Evolutionary conservation across 306 rosid genomes (phyloP).

Genomic region (Pueraria montana): DNA sequence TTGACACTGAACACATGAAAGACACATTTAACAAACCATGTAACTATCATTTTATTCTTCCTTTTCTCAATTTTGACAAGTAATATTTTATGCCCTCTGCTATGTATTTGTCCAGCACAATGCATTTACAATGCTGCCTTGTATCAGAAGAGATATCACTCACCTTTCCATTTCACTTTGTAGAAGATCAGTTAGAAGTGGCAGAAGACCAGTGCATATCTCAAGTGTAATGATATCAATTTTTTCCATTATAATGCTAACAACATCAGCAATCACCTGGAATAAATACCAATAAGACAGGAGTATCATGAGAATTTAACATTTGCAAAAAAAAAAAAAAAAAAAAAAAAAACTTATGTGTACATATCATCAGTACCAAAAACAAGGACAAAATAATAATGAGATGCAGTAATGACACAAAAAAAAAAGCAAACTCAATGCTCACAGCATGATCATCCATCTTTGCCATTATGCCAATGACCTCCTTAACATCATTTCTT

Average conservation of each 20-base stretch:
- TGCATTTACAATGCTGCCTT: conserved; percentile 24
- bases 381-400: conserved; percentile 19
- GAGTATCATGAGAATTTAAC: conserved; percentile 23
- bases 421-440: conserved; percentile 38
- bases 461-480: conserved; percentile 83
- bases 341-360: not conserved
- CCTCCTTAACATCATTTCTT: conserved; percentile 91
- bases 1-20: conserved; percentile 28
- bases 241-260: conserved; percentile 78
- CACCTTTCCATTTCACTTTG: conserved; percentile 92
- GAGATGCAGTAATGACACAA: conserved; percentile 5
- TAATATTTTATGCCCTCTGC: not conserved
- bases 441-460: conserved; percentile 95
- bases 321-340: not conserved
- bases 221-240: conserved; percentile 88
- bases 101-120: conserved; percentile 30
- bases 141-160: conserved; percentile 29
- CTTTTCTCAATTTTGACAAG: not conserved
- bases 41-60: conserved; percentile 10
- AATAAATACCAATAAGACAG: conserved; percentile 48
- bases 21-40: not conserved
- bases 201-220: conserved; percentile 79
- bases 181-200: conserved; percentile 78
- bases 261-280: conserved; percentile 96
- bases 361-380: conserved; percentile 30